A percentile compares a stretch with the other conserved stretches of the same genome.
Evolutionary conservation across 176 grass and related monocot species (phyloP).

Genomic region (Eleusine coracana): DNA sequence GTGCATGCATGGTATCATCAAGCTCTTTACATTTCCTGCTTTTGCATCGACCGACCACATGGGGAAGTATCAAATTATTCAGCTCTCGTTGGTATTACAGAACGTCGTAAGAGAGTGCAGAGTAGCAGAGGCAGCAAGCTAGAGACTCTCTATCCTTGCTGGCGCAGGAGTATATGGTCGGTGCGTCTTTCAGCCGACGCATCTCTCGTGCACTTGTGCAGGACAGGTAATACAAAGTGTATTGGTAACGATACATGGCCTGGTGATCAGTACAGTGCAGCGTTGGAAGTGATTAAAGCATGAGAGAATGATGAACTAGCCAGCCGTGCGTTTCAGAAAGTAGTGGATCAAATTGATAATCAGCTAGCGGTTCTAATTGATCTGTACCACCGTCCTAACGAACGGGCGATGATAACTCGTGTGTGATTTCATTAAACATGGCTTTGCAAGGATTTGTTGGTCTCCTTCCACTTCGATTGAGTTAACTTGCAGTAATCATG

Average conservation of each 20-base stretch:
- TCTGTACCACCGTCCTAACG: constrained; percentile 18
- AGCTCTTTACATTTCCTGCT: not conserved
- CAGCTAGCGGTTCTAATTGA: not conserved
- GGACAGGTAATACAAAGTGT: constrained; percentile 35
- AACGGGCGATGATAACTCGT: constrained; percentile 25
- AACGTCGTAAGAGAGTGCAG: not conserved
- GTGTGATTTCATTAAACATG: constrained; percentile 21
- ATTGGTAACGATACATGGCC: constrained; percentile 15
- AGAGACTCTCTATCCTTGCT: constrained; percentile 35
- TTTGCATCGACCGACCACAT: constrained; percentile 39
- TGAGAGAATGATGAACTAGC: constrained; percentile 29
- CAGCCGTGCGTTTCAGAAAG: constrained; percentile 24
- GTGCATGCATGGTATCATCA: not conserved
- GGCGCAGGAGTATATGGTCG: constrained; percentile 9
- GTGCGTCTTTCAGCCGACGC: constrained; percentile 4
- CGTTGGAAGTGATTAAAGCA: constrained; percentile 1
- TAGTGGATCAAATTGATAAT: constrained; percentile 2
- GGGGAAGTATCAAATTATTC: constrained; percentile 22
- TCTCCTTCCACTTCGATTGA: not conserved
- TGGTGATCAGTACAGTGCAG: constrained; percentile 15
- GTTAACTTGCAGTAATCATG: constrained; percentile 13
- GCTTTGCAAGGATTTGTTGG: not conserved
- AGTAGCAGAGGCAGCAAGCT: not conserved
- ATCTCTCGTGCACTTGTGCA: constrained; percentile 9
- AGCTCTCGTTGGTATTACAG: not conserved